Evolutionary conservation across 345 rosid genomes (phyloP).

Genomic region (Hirschfeldia incana): DNA sequence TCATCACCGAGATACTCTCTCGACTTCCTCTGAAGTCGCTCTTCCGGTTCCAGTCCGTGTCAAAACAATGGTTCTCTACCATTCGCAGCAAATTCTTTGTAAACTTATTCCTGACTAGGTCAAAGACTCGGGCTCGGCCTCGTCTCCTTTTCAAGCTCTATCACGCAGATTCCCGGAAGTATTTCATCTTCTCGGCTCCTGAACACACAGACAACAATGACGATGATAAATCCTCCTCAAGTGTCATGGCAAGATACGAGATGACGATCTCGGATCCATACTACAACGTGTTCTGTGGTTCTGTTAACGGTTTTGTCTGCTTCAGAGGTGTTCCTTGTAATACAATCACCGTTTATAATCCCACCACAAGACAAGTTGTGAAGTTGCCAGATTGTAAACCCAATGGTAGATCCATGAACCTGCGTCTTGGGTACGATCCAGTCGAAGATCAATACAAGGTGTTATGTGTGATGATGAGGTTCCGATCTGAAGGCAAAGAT

Average conservation of each 20-base stretch:
- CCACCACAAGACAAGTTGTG: slow-evolving; percentile 1
- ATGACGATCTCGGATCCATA: slow-evolving; percentile 3
- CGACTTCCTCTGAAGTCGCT: neutral
- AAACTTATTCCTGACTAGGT: neutral
- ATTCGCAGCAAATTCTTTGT: neutral
- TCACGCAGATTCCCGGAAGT: neutral
- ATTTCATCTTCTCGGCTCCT: slow-evolving; percentile 8
- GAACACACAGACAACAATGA: neutral
- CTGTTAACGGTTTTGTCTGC: slow-evolving; percentile 1
- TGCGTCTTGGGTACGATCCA: slow-evolving; percentile 1
- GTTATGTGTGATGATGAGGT: neutral
- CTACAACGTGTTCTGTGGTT: neutral
- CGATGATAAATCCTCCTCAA: neutral
- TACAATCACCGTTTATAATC: slow-evolving; percentile 4
- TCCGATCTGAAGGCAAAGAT: neutral
- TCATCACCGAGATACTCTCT: neutral
- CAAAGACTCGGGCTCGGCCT: neutral
- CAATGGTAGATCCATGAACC: neutral
- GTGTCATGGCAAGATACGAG: slow-evolving; percentile 2
- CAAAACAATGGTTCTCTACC: neutral
- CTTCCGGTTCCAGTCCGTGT: neutral
- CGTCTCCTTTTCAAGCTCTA: neutral
- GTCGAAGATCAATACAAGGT: neutral
- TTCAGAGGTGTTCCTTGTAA: neutral
- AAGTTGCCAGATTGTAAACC: neutral